phyloP scores from a whole-genome alignment of 176 grass and related monocot species.

The Leersia perrieri region DNA sequence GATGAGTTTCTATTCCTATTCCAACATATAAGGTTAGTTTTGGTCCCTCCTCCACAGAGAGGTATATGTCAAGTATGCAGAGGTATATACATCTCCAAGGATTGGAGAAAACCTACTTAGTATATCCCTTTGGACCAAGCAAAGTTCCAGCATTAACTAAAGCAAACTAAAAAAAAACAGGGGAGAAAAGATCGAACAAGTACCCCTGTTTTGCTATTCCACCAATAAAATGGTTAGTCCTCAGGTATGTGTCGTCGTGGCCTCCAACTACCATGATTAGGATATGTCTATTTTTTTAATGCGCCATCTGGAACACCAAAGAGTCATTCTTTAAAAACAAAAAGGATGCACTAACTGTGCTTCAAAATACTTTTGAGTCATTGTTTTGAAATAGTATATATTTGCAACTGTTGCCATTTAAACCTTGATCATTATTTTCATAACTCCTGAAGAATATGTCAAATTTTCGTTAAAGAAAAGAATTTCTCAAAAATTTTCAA shows the following conservation, averaged over 20 bases:
- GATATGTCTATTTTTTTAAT: background rate
- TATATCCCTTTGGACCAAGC: background rate
- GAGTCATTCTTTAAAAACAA: background rate
- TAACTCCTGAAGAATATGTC: too few species aligned
- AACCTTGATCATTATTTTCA: background rate
- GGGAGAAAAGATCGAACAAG: background rate
- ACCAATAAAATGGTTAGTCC: background rate
- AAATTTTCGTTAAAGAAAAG: too few species aligned
- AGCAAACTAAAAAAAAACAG: background rate
- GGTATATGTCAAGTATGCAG: too few species aligned
- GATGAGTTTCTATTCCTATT: too few species aligned
- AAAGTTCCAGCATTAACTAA: background rate
- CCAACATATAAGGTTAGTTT: too few species aligned
- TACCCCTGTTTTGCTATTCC: background rate
- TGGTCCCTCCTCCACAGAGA: too few species aligned
- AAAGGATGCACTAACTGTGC: background rate
- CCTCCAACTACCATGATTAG: background rate
- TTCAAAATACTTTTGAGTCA: too few species aligned
- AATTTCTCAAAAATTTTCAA: too few species aligned
- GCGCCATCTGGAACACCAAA: background rate
- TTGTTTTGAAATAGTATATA: too few species aligned
- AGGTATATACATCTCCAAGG: too few species aligned
- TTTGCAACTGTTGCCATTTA: background rate
- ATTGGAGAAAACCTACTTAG: too few species aligned
- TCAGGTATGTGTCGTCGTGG: background rate